phyloP scores from a whole-genome alignment of 2,329 filamentous ascomycete genomes.

The Venturia aucupariae region DNA sequence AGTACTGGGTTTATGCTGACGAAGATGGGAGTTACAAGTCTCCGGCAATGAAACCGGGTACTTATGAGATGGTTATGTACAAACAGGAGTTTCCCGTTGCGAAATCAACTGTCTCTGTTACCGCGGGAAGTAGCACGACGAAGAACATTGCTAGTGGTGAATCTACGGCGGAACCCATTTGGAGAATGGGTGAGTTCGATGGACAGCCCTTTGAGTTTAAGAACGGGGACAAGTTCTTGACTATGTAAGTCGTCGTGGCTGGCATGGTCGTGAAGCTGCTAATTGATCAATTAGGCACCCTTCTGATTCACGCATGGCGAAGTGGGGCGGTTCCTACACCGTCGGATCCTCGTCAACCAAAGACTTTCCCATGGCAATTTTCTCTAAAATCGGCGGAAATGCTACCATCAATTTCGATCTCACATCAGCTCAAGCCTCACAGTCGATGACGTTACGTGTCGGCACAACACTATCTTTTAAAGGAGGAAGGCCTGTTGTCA shows the following conservation, averaged over 20 bases:
- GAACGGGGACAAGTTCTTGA: conserved; percentile 49
- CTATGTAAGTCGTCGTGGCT: background rate
- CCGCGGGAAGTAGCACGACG: conserved; percentile 39
- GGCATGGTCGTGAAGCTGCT: background rate
- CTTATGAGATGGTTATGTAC: conserved; percentile 60
- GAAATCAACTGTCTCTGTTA: conserved; percentile 36
- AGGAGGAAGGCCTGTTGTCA: conserved; percentile 47
- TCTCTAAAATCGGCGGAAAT: conserved; percentile 50
- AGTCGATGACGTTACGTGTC: conserved; percentile 51
- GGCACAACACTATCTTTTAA: conserved; percentile 56
- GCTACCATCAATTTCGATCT: conserved; percentile 53
- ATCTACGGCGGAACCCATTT: conserved; percentile 45
- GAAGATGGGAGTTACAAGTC: conserved; percentile 51
- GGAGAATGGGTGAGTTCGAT: conserved; percentile 57
- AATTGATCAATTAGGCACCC: conserved; percentile 53
- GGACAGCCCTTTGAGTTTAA: conserved; percentile 50
- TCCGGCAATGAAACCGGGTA: conserved; percentile 57
- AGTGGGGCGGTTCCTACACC: conserved; percentile 53
- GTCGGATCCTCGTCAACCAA: conserved; percentile 44
- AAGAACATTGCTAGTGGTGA: conserved; percentile 43
- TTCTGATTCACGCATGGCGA: conserved; percentile 53
- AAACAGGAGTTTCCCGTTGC: conserved; percentile 50
- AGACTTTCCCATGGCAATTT: conserved; percentile 58
- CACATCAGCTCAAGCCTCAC: conserved; percentile 35
- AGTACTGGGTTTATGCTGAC: conserved; percentile 55